These are phyloP conservation scores for Raddia guianensis DNA, from an alignment of 176 grass and related monocot genomes.

Conservation along the genomic window DNA sequence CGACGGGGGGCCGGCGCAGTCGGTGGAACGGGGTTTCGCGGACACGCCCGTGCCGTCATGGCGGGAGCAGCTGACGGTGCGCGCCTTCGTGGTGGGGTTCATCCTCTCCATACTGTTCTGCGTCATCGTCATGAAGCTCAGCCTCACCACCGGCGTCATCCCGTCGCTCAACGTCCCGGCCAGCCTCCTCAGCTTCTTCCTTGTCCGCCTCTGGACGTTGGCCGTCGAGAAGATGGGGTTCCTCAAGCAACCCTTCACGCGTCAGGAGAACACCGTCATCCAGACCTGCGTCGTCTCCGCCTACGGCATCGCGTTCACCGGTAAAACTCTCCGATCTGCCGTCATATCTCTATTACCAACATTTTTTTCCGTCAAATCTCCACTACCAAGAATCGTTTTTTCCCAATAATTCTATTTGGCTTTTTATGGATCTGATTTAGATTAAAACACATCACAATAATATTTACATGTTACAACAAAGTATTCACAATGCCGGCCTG, in stretches of 20 bases:
- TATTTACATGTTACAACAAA: not conserved
- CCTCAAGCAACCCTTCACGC: slow-evolving; percentile 57
- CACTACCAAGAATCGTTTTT: not conserved
- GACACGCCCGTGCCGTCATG: slow-evolving; percentile 56
- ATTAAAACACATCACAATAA: not conserved
- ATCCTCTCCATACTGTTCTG: slow-evolving; percentile 57
- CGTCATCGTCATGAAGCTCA: slow-evolving; percentile 85
- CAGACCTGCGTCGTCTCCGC: slow-evolving; percentile 74
- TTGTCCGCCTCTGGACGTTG: slow-evolving; percentile 54
- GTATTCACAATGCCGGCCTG: not conserved
- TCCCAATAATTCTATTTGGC: not conserved
- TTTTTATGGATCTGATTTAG: not conserved
- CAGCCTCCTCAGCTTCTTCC: slow-evolving; percentile 73
- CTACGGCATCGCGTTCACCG: slow-evolving; percentile 66
- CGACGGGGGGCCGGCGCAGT: slow-evolving; percentile 1
- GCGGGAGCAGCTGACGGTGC: slow-evolving; percentile 69
- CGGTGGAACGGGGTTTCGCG: slow-evolving; percentile 60
- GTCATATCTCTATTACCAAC: not conserved
- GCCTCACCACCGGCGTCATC: slow-evolving; percentile 84
- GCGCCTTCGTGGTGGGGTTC: slow-evolving; percentile 66
- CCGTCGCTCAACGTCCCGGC: slow-evolving; percentile 83
- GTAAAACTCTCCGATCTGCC: slow-evolving; percentile 23
- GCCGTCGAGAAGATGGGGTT: slow-evolving; percentile 42
- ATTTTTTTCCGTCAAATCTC: not conserved
- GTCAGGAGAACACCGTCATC: slow-evolving; percentile 88